These are phyloP conservation scores for Ascochyta fabae DNA, from an alignment of 2,329 filamentous ascomycete species.

Conservation along the genomic window DNA sequence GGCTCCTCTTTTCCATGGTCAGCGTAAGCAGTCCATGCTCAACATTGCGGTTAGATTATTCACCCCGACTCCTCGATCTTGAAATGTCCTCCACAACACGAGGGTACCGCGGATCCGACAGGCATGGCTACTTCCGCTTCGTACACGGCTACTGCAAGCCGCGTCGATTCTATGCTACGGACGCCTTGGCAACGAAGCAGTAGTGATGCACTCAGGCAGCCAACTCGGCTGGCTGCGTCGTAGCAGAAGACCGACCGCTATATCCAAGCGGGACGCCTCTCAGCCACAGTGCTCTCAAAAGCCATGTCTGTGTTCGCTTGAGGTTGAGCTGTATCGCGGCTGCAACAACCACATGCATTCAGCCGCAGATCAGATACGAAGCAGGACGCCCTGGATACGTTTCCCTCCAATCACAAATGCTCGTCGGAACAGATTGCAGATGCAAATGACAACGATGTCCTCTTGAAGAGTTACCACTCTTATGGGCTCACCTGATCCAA, in stretches of 20 bases:
- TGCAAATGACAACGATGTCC: not conserved
- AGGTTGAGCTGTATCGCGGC: constrained; percentile 1
- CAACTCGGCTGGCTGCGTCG: not conserved
- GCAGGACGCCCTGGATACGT: not conserved
- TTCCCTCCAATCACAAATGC: constrained; percentile 9
- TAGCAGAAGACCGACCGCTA: not conserved
- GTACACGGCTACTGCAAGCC: constrained; percentile 10
- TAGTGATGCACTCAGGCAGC: constrained; percentile 13
- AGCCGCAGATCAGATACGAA: constrained; percentile 4
- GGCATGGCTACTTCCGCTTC: constrained; percentile 12
- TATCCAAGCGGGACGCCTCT: constrained; percentile 5
- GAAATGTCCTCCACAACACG: constrained; percentile 5
- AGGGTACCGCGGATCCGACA: constrained; percentile 8
- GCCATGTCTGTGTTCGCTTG: constrained; percentile 2
- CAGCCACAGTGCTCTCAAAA: constrained; percentile 5
- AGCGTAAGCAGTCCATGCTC: constrained; percentile 5
- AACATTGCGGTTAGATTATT: not conserved
- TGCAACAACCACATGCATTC: constrained; percentile 12
- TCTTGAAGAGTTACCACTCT: not conserved
- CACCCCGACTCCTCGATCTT: constrained; percentile 16
- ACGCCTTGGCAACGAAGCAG: constrained; percentile 14
- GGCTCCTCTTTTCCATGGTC: constrained; percentile 23
- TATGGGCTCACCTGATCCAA: not conserved
- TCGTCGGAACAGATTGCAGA: constrained; percentile 1
- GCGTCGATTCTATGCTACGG: not conserved